Percentiles rank a stretch among this genome's conserved stretches.
These are phyloP conservation scores for Trametes hirsuta DNA, from an alignment of 1,284 basidiomycete genomes.

Conservation along the genomic window DNA sequence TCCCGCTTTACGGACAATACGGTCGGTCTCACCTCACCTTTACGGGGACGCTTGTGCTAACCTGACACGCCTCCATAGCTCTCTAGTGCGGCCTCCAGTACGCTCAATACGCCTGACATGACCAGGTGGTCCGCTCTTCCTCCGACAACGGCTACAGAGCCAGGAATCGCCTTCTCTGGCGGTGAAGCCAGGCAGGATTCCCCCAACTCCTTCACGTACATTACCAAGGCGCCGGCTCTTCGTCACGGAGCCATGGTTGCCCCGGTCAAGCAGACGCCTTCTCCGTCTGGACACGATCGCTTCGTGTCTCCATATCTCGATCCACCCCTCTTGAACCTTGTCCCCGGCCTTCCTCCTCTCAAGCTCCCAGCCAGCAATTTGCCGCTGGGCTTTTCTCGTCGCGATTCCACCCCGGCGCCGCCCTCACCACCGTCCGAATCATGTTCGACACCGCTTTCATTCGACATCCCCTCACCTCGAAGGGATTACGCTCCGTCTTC, in stretches of 20 bases:
- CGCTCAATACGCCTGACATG: slow-evolving; percentile 21
- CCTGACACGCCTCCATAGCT: neutral
- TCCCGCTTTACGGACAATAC: slow-evolving; percentile 24
- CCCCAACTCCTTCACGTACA: neutral
- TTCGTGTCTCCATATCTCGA: slow-evolving; percentile 24
- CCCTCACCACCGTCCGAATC: slow-evolving; percentile 12
- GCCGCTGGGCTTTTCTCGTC: slow-evolving; percentile 10
- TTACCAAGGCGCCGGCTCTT: neutral
- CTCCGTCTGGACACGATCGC: slow-evolving; percentile 1
- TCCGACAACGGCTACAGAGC: neutral
- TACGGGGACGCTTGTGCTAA: no score
- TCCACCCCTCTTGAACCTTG: slow-evolving; percentile 24
- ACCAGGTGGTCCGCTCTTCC: slow-evolving; percentile 16
- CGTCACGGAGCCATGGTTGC: neutral
- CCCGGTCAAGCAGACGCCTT: neutral
- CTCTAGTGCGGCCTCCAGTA: slow-evolving; percentile 18
- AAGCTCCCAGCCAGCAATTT: slow-evolving; percentile 21
- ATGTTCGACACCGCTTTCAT: slow-evolving; percentile 7
- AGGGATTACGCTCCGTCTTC: neutral
- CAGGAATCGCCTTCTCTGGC: neutral
- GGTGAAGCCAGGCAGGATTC: neutral
- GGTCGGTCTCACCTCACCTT: slow-evolving; percentile 1
- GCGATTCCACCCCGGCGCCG: slow-evolving; percentile 19
- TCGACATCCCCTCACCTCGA: slow-evolving; percentile 4
- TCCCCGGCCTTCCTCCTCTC: slow-evolving; percentile 25